Percentiles rank a stretch among this genome's conserved stretches.
phyloP scores from a whole-genome alignment of 148 eudicot genomes.

The Camellia lanceoleosa region DNA sequence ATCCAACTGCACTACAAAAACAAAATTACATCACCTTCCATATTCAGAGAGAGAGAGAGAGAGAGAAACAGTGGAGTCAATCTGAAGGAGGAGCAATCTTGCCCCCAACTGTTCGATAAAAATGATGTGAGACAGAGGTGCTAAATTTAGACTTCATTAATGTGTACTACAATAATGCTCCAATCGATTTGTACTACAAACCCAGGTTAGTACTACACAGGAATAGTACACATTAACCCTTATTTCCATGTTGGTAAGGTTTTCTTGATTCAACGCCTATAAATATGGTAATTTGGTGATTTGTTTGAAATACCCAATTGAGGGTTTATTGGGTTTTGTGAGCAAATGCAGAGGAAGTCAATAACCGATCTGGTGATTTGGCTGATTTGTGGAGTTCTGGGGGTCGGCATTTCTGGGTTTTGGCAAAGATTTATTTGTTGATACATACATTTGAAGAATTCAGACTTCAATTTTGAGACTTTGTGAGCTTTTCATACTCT shows the following conservation, averaged over 20 bases:
- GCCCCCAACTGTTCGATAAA: background rate
- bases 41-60: too few species aligned
- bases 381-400: background rate
- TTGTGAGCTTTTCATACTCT: background rate
- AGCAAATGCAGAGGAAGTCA: background rate
- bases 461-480: background rate
- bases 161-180: background rate
- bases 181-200: background rate
- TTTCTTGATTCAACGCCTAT: background rate
- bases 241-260: background rate
- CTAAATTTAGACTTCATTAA: background rate
- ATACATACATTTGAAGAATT: background rate
- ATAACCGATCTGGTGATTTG: background rate
- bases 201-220: background rate
- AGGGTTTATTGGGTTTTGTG: background rate
- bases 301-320: background rate
- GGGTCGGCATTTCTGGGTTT: too few species aligned
- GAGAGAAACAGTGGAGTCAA: background rate
- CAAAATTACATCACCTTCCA: background rate
- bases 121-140: background rate
- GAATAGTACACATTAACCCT: background rate
- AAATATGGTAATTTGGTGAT: background rate
- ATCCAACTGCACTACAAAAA: background rate
- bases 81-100: background rate
- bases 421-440: background rate